Conservation (phyloP, 352 stramenopile genomes). For the Globisporangium yorkense region DNA sequence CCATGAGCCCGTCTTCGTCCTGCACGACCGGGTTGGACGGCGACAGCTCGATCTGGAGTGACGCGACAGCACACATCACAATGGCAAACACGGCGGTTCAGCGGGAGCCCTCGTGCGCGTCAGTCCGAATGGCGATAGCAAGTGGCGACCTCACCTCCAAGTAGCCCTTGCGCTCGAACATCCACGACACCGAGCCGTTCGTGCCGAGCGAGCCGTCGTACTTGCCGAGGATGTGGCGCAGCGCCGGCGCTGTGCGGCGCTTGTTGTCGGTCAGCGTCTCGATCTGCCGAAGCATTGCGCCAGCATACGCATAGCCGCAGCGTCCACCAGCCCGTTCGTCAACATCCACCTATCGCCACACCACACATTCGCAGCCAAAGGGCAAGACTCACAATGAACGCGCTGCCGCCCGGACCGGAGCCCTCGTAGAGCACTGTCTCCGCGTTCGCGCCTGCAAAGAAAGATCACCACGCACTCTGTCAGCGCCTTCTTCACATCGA, state of each 20-base stretch:
- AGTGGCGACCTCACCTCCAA: conserved; percentile 42
- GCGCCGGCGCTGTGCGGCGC: conserved; percentile 66
- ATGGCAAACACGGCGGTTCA: neutral
- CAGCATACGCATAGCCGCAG: conserved; percentile 1
- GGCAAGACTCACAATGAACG: conserved; percentile 32
- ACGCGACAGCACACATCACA: conserved; percentile 2
- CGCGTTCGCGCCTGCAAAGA: conserved; percentile 36
- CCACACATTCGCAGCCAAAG: neutral
- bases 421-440: conserved; percentile 79
- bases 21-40: conserved; percentile 15
- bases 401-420: conserved; percentile 60
- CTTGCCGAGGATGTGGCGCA: conserved; percentile 74
- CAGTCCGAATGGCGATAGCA: neutral
- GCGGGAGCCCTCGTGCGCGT: neutral
- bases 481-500: neutral
- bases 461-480: neutral
- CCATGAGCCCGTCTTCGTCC: conserved; percentile 74
- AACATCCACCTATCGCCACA: neutral
- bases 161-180: conserved; percentile 84
- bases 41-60: conserved; percentile 30
- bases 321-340: neutral
- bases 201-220: conserved; percentile 56
- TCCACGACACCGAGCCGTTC: conserved; percentile 79
- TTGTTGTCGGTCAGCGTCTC: conserved; percentile 85
- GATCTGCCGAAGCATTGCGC: conserved; percentile 32